phyloP scores from a whole-genome alignment of 495 filamentous ascomycete genomes.

The Penicillium turbatum region DNA sequence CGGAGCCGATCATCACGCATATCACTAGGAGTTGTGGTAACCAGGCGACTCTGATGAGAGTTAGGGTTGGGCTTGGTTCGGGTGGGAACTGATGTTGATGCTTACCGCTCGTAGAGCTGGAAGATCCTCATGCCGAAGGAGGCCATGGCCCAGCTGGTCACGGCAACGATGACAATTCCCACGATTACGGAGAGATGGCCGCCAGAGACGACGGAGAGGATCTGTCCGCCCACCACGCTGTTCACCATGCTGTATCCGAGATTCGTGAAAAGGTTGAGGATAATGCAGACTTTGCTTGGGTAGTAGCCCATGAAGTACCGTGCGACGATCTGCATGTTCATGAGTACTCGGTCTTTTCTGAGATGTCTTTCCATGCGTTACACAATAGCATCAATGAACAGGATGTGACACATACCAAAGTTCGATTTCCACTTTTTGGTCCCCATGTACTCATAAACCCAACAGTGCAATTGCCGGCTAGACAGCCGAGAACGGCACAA shows the following conservation, averaged over 20 bases:
- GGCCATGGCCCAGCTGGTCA: constrained; percentile 60
- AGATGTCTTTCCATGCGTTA: not conserved
- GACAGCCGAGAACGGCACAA: constrained; percentile 57
- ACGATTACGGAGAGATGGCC: constrained; percentile 58
- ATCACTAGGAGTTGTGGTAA: constrained; percentile 63
- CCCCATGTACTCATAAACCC: constrained; percentile 75
- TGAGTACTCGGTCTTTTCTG: constrained; percentile 3
- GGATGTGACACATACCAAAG: constrained; percentile 47
- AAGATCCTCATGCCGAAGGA: constrained; percentile 73
- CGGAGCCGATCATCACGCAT: constrained; percentile 63
- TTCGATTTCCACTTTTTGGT: constrained; percentile 64
- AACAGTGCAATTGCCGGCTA: constrained; percentile 56
- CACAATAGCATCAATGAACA: not conserved
- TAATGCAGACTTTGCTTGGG: constrained; percentile 62
- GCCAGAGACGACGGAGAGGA: constrained; percentile 55
- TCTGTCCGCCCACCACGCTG: constrained; percentile 49
- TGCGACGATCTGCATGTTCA: constrained; percentile 51
- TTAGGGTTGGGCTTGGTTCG: not conserved
- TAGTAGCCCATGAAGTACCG: constrained; percentile 77
- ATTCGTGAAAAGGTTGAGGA: constrained; percentile 66
- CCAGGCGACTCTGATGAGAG: constrained; percentile 55
- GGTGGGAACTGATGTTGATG: too few species aligned
- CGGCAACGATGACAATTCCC: constrained; percentile 62
- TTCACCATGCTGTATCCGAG: constrained; percentile 67
- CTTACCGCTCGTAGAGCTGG: constrained; percentile 60